A percentile compares a stretch with the other conserved stretches of the same genome.
These are phyloP conservation scores for Daldinia grandis DNA, from an alignment of 495 filamentous ascomycete species.

Conservation along the genomic window DNA sequence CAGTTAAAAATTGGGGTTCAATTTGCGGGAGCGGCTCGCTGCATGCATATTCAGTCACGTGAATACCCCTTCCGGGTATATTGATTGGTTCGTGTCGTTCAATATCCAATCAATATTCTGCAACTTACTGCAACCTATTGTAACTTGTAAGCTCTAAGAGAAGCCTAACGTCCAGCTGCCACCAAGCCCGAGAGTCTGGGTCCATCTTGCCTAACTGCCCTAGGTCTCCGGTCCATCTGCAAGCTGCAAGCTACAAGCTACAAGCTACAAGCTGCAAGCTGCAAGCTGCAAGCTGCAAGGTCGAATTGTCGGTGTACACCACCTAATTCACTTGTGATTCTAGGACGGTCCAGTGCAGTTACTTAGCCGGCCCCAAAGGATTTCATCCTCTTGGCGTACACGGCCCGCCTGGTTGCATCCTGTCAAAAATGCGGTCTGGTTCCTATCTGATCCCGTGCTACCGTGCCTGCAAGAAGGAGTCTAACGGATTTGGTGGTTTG, in stretches of 20 bases:
- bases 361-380: slow-evolving; percentile 26
- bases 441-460: slow-evolving; percentile 11
- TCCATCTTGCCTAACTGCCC: slow-evolving; percentile 30
- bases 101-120: slow-evolving; percentile 21
- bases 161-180: slow-evolving; percentile 16
- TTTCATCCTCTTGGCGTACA: slow-evolving; percentile 31
- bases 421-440: slow-evolving; percentile 41
- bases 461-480: slow-evolving; percentile 16
- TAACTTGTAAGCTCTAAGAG: background rate
- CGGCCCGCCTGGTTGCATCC: slow-evolving; percentile 38
- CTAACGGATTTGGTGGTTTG: slow-evolving; percentile 10
- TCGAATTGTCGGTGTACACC: slow-evolving; percentile 39
- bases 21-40: slow-evolving; percentile 50
- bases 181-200: slow-evolving; percentile 37
- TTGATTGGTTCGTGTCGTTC: slow-evolving; percentile 33
- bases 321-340: slow-evolving; percentile 21
- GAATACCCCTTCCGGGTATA: slow-evolving; percentile 24
- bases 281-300: background rate
- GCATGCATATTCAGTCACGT: slow-evolving; percentile 49
- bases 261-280: background rate
- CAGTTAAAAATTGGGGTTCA: slow-evolving; percentile 41
- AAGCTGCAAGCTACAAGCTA: background rate
- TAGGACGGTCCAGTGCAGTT: slow-evolving; percentile 23
- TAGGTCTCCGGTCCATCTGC: slow-evolving; percentile 8
- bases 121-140: background rate